Percentiles rank a stretch among this genome's conserved stretches.
These are phyloP conservation scores for Astragalus membranaceus DNA, from an alignment of 306 rosid genomes.

Conservation along the genomic window DNA sequence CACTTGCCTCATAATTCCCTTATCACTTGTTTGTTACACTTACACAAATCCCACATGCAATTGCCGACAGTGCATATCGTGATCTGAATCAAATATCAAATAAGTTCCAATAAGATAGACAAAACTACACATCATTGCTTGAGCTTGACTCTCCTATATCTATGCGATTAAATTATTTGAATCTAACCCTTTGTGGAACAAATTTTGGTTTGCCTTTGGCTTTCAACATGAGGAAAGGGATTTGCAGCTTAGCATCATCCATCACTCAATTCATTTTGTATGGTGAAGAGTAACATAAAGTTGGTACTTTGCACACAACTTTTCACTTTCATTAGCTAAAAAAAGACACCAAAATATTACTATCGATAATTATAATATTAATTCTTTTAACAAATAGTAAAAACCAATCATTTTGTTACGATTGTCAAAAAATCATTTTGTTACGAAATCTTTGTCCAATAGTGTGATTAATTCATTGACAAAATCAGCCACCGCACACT, in stretches of 20 bases:
- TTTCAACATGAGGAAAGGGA: constrained; percentile 35
- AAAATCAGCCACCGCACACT: constrained; percentile 25
- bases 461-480: constrained; percentile 17
- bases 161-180: constrained; percentile 32
- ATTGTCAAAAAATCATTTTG: constrained; percentile 28
- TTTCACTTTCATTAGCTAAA: constrained; percentile 30
- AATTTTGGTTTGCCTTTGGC: constrained; percentile 27
- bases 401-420: constrained; percentile 23
- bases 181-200: constrained; percentile 34
- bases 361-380: neutral
- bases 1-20: neutral
- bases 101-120: constrained; percentile 32
- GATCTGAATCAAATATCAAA: constrained; percentile 20
- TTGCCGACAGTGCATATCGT: constrained; percentile 21
- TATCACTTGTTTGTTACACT: neutral
- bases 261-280: constrained; percentile 32
- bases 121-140: constrained; percentile 24
- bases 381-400: neutral
- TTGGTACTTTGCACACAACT: constrained; percentile 37
- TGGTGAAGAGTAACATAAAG: constrained; percentile 43
- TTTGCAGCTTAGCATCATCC: constrained; percentile 28
- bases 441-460: constrained; percentile 31
- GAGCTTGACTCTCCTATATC: constrained; percentile 23
- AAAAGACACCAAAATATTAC: neutral
- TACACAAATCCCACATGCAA: neutral